phyloP scores from a whole-genome alignment of 495 filamentous ascomycete genomes.

The Thozetella sp. region DNA sequence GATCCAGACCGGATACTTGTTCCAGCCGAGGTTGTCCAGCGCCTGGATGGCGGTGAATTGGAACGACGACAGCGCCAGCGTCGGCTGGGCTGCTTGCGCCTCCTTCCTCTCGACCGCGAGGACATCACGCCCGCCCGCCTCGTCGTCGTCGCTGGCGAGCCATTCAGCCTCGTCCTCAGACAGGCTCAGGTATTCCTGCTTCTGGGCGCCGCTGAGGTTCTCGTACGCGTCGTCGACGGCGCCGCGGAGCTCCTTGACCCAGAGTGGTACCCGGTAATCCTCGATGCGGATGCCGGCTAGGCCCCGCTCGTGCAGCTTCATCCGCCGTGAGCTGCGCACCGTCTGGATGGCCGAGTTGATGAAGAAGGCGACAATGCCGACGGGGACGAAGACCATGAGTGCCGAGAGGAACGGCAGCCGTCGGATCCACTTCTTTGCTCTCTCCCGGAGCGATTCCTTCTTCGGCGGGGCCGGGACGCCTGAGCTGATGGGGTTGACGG shows the following conservation, averaged over 20 bases:
- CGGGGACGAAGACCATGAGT: conserved; percentile 65
- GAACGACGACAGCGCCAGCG: conserved; percentile 72
- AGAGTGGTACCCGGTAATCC: conserved; percentile 74
- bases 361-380: conserved; percentile 70
- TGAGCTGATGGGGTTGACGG: conserved; percentile 59
- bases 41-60: conserved; percentile 84
- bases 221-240: conserved; percentile 77
- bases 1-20: conserved; percentile 86
- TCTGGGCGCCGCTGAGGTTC: conserved; percentile 63
- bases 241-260: conserved; percentile 70
- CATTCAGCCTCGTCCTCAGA: conserved; percentile 30
- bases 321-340: conserved; percentile 68
- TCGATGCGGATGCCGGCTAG: conserved; percentile 61
- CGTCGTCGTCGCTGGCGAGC: conserved; percentile 8
- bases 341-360: conserved; percentile 77
- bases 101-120: conserved; percentile 35
- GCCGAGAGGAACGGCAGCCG: conserved; percentile 61
- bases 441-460: conserved; percentile 20
- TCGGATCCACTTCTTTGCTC: conserved; percentile 26
- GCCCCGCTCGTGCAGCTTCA: conserved; percentile 74
- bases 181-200: conserved; percentile 61
- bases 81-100: conserved; percentile 50
- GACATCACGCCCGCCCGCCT: conserved; percentile 18
- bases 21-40: conserved; percentile 73
- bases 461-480: conserved; percentile 30